phyloP scores from a whole-genome alignment of 305 asterid genomes.

The Coffea humblotiana region DNA sequence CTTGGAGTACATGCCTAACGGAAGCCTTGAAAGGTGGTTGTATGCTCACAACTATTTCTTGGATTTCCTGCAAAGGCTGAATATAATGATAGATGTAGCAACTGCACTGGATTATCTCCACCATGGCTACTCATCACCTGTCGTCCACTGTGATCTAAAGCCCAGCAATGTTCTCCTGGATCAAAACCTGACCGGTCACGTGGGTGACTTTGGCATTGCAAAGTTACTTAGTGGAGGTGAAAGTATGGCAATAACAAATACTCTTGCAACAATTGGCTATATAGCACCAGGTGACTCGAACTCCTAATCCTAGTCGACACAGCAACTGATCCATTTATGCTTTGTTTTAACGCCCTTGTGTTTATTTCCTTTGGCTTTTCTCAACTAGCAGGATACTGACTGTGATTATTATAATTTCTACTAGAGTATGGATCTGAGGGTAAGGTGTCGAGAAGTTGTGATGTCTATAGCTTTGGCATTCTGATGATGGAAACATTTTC shows the following conservation, averaged over 20 bases:
- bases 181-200: conserved; percentile 27
- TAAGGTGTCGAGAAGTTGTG: background rate
- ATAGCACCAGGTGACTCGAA: background rate
- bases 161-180: conserved; percentile 11
- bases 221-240: conserved; percentile 28
- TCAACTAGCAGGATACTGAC: too few relatives aligned
- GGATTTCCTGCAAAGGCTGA: background rate
- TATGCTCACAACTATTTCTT: conserved; percentile 11
- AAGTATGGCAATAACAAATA: background rate
- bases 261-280: background rate
- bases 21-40: conserved; percentile 14
- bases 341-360: background rate
- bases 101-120: conserved; percentile 20
- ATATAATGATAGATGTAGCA: conserved; percentile 11
- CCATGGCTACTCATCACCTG: background rate
- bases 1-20: conserved; percentile 9
- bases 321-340: background rate
- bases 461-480: conserved; percentile 17
- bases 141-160: conserved; percentile 7
- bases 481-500: conserved; percentile 35
- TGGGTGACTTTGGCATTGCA: conserved; percentile 39
- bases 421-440: conserved; percentile 7
- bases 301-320: background rate
- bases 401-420: background rate
- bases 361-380: background rate